These are phyloP conservation scores for Exserohilum turcica DNA, from an alignment of 2,329 filamentous ascomycete species.

Conservation along the genomic window DNA sequence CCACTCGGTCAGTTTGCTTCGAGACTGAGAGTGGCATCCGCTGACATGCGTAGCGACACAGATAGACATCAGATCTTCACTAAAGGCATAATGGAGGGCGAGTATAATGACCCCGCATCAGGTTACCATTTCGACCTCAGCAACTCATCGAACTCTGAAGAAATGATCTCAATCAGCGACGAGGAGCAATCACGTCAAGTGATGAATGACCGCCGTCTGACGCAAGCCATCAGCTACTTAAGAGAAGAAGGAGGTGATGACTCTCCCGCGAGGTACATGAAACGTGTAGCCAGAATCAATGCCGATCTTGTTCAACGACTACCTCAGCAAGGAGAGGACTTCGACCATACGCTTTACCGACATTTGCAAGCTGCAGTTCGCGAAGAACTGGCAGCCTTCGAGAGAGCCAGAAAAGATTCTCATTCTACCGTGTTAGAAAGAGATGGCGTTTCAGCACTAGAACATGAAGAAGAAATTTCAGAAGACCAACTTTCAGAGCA, in stretches of 20 bases:
- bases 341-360: conserved; percentile 28
- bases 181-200: conserved; percentile 12
- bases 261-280: conserved; percentile 19
- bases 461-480: background rate
- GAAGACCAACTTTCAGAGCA: background rate
- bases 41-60: conserved; percentile 3
- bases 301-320: conserved; percentile 29
- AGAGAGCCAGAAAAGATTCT: conserved; percentile 12
- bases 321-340: conserved; percentile 15
- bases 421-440: background rate
- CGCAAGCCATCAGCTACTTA: conserved; percentile 38
- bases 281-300: conserved; percentile 36
- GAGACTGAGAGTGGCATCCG: background rate
- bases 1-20: conserved; percentile 15
- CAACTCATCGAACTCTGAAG: conserved; percentile 11
- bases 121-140: conserved; percentile 7
- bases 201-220: conserved; percentile 29
- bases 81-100: conserved; percentile 9
- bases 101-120: background rate
- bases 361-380: conserved; percentile 27
- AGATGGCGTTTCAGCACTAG: background rate
- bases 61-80: background rate
- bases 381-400: conserved; percentile 22
- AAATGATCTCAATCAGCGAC: conserved; percentile 5
- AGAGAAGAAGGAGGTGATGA: conserved; percentile 28